Percentiles rank a stretch among this genome's conserved stretches.
Evolutionary conservation across 352 stramenopile species (phyloP).

Genomic region (Pythium folliculosum): DNA sequence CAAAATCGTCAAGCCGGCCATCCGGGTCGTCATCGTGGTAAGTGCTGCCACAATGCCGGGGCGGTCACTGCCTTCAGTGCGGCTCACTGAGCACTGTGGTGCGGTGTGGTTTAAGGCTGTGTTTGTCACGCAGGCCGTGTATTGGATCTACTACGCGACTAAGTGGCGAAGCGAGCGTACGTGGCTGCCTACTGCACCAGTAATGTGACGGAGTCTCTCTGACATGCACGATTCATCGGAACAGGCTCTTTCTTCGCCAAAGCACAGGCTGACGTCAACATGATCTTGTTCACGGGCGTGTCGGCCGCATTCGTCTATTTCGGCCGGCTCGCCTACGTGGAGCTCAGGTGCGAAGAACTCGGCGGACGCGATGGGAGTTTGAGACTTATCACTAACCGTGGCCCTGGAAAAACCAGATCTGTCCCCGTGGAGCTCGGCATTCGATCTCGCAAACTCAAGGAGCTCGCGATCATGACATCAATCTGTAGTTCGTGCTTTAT

Average conservation of each 20-base stretch:
- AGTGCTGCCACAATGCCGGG: not conserved
- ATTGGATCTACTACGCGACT: conserved; percentile 82
- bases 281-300: conserved; percentile 81
- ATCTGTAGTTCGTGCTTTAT: conserved; percentile 88
- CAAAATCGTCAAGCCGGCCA: conserved; percentile 67
- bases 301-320: conserved; percentile 77
- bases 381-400: too few relatives aligned
- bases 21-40: conserved; percentile 66
- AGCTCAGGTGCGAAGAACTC: conserved; percentile 50
- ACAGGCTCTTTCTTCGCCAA: conserved; percentile 80
- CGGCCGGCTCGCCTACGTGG: conserved; percentile 75
- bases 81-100: too few relatives aligned
- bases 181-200: conserved; percentile 10
- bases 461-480: conserved; percentile 78
- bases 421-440: conserved; percentile 83
- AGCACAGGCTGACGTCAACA: conserved; percentile 78
- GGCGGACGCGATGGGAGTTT: too few relatives aligned
- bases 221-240: not conserved
- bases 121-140: conserved; percentile 60
- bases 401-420: conserved; percentile 35
- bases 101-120: conserved; percentile 37
- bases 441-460: conserved; percentile 81
- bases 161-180: conserved; percentile 71
- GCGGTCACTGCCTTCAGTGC: too few relatives aligned
- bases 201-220: too few relatives aligned